These are phyloP conservation scores for Phytopythium mirpurense DNA, from an alignment of 352 stramenopile species.

Conservation along the genomic window DNA sequence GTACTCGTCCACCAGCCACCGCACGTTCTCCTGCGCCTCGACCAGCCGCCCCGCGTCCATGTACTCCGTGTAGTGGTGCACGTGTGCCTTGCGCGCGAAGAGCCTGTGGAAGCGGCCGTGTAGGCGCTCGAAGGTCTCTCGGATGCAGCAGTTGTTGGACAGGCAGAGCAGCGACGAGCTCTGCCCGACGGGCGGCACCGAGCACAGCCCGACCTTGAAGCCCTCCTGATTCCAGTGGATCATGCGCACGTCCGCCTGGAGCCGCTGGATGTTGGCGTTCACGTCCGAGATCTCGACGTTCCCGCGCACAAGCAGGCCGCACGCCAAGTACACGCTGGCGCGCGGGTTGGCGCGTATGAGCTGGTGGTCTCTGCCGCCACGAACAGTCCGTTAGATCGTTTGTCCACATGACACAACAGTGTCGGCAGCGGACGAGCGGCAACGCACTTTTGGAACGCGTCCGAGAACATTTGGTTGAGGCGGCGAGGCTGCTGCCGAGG, in stretches of 20 bases:
- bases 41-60: slow-evolving; percentile 55
- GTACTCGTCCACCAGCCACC: slow-evolving; percentile 64
- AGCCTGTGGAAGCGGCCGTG: slow-evolving; percentile 72
- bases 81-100: slow-evolving; percentile 69
- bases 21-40: slow-evolving; percentile 54
- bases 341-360: slow-evolving; percentile 69
- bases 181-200: slow-evolving; percentile 52
- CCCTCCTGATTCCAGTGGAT: slow-evolving; percentile 90
- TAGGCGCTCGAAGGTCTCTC: slow-evolving; percentile 76
- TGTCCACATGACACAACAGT: neutral
- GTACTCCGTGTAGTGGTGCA: slow-evolving; percentile 88
- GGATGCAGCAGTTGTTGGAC: slow-evolving; percentile 87
- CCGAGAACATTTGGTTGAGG: slow-evolving; percentile 60
- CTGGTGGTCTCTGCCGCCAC: slow-evolving; percentile 51
- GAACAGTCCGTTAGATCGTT: slow-evolving; percentile 9
- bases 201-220: slow-evolving; percentile 86
- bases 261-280: slow-evolving; percentile 81
- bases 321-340: slow-evolving; percentile 78
- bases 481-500: slow-evolving; percentile 46
- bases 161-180: slow-evolving; percentile 70
- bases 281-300: slow-evolving; percentile 86
- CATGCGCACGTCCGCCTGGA: slow-evolving; percentile 82
- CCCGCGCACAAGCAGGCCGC: slow-evolving; percentile 78
- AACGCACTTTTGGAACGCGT: slow-evolving; percentile 59
- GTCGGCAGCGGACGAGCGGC: no score